A percentile compares a stretch with the other conserved stretches of the same genome.
These are phyloP conservation scores for Aspergillus felis DNA, from an alignment of 2,329 filamentous ascomycete species.

Conservation along the genomic window DNA sequence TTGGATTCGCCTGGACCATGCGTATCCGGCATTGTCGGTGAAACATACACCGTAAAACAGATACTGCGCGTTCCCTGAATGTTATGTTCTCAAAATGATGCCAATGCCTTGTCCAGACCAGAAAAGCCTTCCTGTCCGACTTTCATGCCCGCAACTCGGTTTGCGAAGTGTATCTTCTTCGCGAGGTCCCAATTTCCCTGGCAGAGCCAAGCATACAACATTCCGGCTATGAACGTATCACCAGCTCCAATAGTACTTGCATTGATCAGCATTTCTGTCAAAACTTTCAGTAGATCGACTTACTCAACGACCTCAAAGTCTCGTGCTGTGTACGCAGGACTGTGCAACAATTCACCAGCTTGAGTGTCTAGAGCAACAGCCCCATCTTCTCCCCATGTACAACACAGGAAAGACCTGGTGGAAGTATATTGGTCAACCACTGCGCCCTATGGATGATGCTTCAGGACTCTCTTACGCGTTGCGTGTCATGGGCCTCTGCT, in stretches of 20 bases:
- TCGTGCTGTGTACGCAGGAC: slow-evolving; percentile 39
- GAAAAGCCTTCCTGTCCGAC: slow-evolving; percentile 64
- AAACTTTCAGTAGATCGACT: slow-evolving; percentile 26
- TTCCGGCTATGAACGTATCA: slow-evolving; percentile 71
- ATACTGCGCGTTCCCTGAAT: background rate
- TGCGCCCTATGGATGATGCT: background rate
- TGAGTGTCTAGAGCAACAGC: slow-evolving; percentile 45
- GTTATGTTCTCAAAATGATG: background rate
- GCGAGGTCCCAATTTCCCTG: slow-evolving; percentile 49
- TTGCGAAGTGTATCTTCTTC: slow-evolving; percentile 57
- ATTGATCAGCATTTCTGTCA: background rate
- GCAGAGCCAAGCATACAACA: slow-evolving; percentile 59
- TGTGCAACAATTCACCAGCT: slow-evolving; percentile 33
- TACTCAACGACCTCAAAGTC: slow-evolving; percentile 55
- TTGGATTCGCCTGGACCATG: no score
- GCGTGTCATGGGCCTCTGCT: slow-evolving; percentile 37
- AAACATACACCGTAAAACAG: background rate
- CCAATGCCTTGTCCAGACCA: slow-evolving; percentile 41
- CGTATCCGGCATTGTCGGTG: no score
- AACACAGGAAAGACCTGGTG: slow-evolving; percentile 46
- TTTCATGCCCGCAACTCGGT: slow-evolving; percentile 64
- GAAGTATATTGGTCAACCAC: background rate
- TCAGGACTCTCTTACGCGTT: slow-evolving; percentile 43
- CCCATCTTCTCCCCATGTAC: slow-evolving; percentile 57
- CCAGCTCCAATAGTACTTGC: slow-evolving; percentile 66